These are phyloP conservation scores for Helotiales sp. DNA, from an alignment of 2,329 filamentous ascomycete species.

Conservation along the genomic window DNA sequence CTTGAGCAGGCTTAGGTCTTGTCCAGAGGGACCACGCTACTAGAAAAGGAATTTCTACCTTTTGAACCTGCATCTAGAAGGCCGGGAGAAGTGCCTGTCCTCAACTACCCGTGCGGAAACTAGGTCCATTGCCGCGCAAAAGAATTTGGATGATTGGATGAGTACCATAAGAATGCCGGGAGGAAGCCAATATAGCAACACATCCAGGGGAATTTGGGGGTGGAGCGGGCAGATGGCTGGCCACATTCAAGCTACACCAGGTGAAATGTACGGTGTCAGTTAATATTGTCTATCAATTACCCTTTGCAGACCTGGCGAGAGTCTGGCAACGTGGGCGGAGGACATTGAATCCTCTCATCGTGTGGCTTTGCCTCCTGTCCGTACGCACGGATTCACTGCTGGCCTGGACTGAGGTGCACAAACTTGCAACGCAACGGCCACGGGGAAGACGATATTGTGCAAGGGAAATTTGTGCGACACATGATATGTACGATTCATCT, in stretches of 20 bases:
- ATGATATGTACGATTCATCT: constrained; percentile 32
- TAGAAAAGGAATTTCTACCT: constrained; percentile 24
- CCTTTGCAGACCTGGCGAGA: not conserved
- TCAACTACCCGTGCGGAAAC: constrained; percentile 21
- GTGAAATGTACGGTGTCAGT: not conserved
- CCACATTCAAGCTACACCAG: constrained; percentile 3
- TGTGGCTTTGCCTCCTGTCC: not conserved
- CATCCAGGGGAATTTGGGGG: constrained; percentile 20
- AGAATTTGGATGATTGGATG: constrained; percentile 21
- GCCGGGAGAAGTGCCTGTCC: constrained; percentile 34
- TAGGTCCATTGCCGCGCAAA: constrained; percentile 15
- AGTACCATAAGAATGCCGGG: not conserved
- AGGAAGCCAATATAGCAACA: not conserved
- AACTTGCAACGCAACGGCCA: constrained; percentile 8
- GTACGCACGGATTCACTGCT: constrained; percentile 4
- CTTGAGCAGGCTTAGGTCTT: constrained; percentile 35
- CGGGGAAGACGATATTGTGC: not conserved
- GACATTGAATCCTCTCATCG: not conserved
- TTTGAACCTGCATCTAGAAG: constrained; percentile 34
- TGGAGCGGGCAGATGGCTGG: constrained; percentile 31
- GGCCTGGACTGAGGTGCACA: constrained; percentile 3
- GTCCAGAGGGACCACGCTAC: constrained; percentile 11
- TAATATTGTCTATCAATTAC: not conserved
- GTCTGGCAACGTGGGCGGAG: not conserved
- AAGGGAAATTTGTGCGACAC: constrained; percentile 30